Evolutionary conservation across 2,329 filamentous ascomycete species (phyloP), one percentile per base, ranked within the genome.

Genomic region (Trichoderma sp.): DNA sequence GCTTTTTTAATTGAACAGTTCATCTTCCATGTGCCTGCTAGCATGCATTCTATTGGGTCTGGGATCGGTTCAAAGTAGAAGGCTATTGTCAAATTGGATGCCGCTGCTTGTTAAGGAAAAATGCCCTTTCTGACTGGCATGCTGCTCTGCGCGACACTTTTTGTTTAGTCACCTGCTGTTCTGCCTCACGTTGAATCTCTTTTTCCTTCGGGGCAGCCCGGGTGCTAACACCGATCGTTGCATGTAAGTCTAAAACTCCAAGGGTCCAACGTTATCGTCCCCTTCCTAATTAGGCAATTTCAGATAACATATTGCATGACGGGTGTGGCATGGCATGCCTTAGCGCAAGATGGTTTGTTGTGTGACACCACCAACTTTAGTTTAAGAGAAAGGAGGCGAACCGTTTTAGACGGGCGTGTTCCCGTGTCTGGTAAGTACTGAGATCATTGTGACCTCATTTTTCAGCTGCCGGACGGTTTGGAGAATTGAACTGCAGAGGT

Each of bases 201-300:
- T 51, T n/a, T 59, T 59, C 51, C 34, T 21, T 52, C 59, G 59
- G 46, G 37, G 59, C 21, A 52, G 43, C 10, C 46, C 59, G 46
- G 14, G 30, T 39, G 51, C n/a, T 34, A 24, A 54, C n/a, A n/a
- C 7, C 39, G 16, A n/a, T 16, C 24, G 7, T 26, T 28, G 24
- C 24, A 16, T 26, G 24, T 18, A 54, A 18, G 16, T 7, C 5
- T 13, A 54, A 26, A 54, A 28, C 26, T 16, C 24, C n/a, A 43
- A 43, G 46, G 59, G 28, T 21, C 26, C 56, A 54, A 54, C 55
- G 52, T 56, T 56, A 68, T 68, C 65, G 65, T 68, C 43, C 65
- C 65, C 65, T 68, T 68, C 65, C 65, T 68, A 68, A 43, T 68
- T 26, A 13, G 65, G 65, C 46, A 68, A 52, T 68, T 16, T 46